Evolutionary conservation across 2,329 filamentous ascomycete genomes (phyloP).

Genomic region (Tolypocladium paradoxum): DNA sequence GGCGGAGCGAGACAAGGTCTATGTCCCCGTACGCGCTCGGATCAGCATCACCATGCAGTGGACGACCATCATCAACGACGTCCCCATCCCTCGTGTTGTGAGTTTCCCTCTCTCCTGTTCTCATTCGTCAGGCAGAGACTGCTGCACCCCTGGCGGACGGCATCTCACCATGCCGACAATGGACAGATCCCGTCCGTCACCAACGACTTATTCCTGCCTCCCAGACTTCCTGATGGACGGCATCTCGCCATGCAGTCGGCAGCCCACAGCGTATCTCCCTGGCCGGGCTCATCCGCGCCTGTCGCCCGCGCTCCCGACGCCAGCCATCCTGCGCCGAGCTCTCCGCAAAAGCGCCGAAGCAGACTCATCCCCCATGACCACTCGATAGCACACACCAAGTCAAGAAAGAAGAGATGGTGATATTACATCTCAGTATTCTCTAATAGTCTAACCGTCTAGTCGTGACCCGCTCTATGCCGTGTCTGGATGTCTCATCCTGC

Average conservation of each 20-base stretch:
- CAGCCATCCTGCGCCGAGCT: not conserved
- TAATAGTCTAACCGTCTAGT: not conserved
- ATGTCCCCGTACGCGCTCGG: slow-evolving; percentile 6
- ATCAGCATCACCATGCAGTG: too few species aligned
- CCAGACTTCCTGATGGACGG: too few species aligned
- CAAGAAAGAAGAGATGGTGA: not conserved
- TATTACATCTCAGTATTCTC: not conserved
- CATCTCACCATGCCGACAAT: too few species aligned
- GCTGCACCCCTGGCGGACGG: too few species aligned
- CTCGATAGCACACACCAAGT: not conserved
- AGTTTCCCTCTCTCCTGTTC: too few species aligned
- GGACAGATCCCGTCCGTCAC: too few species aligned
- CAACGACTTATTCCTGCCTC: too few species aligned
- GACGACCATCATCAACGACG: too few species aligned
- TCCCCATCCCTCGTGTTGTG: too few species aligned
- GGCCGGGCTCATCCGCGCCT: not conserved
- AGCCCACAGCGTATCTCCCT: not conserved
- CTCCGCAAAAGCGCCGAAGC: not conserved
- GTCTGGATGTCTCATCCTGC: not conserved
- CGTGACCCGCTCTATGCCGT: not conserved
- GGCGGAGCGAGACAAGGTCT: slow-evolving; percentile 18
- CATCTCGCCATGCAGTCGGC: too few species aligned
- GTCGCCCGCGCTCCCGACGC: not conserved
- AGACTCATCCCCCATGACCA: not conserved
- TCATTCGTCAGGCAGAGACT: too few species aligned